Conservation (phyloP, 176 grass and related monocot genomes). For the Musa schizocarpa region DNA sequence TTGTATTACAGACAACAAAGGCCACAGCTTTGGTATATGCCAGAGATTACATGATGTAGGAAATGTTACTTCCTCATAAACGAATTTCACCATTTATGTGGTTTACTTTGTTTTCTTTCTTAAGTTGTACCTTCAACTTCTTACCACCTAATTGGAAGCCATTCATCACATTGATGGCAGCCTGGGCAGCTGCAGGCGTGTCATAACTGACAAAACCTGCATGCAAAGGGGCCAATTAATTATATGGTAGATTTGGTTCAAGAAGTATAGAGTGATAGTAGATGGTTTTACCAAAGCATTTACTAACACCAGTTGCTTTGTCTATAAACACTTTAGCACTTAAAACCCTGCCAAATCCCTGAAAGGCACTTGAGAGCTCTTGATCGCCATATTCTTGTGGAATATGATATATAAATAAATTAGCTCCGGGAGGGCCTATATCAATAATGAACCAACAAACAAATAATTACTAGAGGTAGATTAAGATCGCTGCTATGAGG, state of each 20-base stretch:
- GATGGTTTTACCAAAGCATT: slow-evolving; percentile 78
- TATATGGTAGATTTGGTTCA: not conserved
- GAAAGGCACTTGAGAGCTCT: slow-evolving; percentile 74
- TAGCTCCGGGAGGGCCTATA: slow-evolving; percentile 75
- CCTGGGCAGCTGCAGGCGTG: slow-evolving; percentile 56
- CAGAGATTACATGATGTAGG: not conserved
- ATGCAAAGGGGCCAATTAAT: not conserved
- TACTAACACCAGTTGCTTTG: slow-evolving; percentile 88
- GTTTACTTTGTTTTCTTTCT: slow-evolving; percentile 90
- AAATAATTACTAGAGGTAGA: not conserved
- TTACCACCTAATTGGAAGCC: slow-evolving; percentile 78
- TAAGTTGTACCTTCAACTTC: slow-evolving; percentile 94
- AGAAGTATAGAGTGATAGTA: slow-evolving; percentile 3
- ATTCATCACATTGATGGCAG: slow-evolving; percentile 69
- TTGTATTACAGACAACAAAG: not conserved
- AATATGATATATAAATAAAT: slow-evolving; percentile 88
- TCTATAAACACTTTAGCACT: slow-evolving; percentile 98
- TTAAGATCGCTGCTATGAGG: not conserved
- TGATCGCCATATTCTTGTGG: slow-evolving; percentile 80
- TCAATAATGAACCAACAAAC: not conserved
- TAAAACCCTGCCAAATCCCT: slow-evolving; percentile 76
- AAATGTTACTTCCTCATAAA: slow-evolving; percentile 13
- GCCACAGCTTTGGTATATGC: not conserved
- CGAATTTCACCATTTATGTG: slow-evolving; percentile 35
- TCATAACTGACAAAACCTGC: slow-evolving; percentile 86